phyloP scores from a whole-genome alignment of 441 rosid species.

The Gossypium trilobum region DNA sequence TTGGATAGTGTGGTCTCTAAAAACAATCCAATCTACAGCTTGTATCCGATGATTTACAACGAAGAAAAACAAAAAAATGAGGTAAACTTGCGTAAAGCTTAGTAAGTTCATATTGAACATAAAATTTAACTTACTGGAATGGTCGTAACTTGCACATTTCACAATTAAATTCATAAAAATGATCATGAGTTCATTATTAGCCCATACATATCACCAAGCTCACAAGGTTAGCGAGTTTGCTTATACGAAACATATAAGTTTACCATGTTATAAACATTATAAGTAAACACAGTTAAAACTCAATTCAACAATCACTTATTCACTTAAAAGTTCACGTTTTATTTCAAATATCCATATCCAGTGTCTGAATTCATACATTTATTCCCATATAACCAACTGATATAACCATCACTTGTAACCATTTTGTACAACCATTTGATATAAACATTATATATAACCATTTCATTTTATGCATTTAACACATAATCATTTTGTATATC shows the following conservation, averaged over 20 bases:
- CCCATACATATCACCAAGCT: neutral
- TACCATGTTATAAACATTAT: neutral
- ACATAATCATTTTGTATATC: neutral
- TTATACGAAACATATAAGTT: no score
- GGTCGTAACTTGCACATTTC: neutral
- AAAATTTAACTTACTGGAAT: neutral
- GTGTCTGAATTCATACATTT: neutral
- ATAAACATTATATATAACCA: neutral
- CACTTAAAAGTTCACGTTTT: neutral
- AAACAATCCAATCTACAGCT: neutral
- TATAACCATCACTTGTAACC: neutral
- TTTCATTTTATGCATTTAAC: neutral
- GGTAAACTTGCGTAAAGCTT: neutral
- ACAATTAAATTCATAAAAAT: no score
- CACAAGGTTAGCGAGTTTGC: neutral
- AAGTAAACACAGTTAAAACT: neutral
- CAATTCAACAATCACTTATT: neutral
- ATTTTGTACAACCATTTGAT: neutral
- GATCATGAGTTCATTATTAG: neutral
- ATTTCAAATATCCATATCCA: neutral
- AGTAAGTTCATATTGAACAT: neutral
- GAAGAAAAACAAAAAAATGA: neutral
- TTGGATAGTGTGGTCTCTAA: neutral
- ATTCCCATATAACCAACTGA: neutral
- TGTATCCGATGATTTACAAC: neutral